Percentiles rank a stretch among this genome's conserved stretches.
Conservation (phyloP, 441 rosid genomes). For the Raphanus hybrid region DNA sequence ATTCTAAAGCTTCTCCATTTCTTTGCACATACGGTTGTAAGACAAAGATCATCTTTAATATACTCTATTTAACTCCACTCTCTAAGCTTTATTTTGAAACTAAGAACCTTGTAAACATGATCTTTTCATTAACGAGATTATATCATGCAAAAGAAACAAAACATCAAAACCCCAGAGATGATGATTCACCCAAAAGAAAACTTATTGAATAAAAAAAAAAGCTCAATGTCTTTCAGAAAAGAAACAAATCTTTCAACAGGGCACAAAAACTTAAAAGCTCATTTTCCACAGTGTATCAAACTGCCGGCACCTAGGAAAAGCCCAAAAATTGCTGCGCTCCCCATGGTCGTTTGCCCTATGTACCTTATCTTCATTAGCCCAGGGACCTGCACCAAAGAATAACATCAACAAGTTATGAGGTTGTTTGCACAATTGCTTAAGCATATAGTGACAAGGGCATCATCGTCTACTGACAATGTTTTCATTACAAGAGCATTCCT, state of each 20-base stretch:
- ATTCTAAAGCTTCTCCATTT: neutral
- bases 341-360: constrained; percentile 89
- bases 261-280: constrained; percentile 28
- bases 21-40: too few species aligned
- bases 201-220: constrained; percentile 23
- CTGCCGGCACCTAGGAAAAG: constrained; percentile 98
- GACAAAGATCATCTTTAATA: too few species aligned
- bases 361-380: constrained; percentile 90
- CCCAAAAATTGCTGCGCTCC: constrained; percentile 93
- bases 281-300: constrained; percentile 95
- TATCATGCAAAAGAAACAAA: constrained; percentile 10
- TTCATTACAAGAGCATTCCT: neutral
- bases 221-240: constrained; percentile 11
- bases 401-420: constrained; percentile 2
- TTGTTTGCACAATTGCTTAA: neutral
- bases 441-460: neutral
- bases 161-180: constrained; percentile 1
- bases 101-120: constrained; percentile 15
- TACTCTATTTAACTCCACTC: neutral
- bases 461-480: neutral
- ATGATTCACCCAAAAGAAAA: constrained; percentile 26
- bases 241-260: constrained; percentile 19
- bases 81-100: constrained; percentile 14
- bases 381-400: constrained; percentile 63
- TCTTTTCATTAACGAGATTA: constrained; percentile 9